Conservation (phyloP, 129 eudicot species). For the Tagetes erecta region DNA sequence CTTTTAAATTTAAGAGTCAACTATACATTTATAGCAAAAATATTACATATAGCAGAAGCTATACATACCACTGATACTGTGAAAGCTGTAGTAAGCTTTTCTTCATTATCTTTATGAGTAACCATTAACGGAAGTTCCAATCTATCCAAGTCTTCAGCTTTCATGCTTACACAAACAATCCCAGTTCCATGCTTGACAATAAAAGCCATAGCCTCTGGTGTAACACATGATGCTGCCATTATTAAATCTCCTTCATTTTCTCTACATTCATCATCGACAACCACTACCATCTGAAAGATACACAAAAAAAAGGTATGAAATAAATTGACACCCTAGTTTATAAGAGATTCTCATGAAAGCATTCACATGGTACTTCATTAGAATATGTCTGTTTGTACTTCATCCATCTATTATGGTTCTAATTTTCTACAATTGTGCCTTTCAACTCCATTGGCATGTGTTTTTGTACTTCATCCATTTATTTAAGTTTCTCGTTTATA, state of each 20-base stretch:
- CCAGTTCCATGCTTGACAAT: constrained; percentile 90
- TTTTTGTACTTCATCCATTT: too few relatives aligned
- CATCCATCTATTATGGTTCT: too few relatives aligned
- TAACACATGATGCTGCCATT: constrained; percentile 79
- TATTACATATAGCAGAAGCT: not conserved
- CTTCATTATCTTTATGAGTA: constrained; percentile 65
- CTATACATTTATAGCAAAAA: not conserved
- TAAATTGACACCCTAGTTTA: not conserved
- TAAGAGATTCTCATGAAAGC: too few relatives aligned
- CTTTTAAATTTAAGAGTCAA: constrained; percentile 1
- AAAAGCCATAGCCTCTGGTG: constrained; percentile 82
- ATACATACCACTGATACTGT: constrained; percentile 79
- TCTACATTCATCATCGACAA: constrained; percentile 84
- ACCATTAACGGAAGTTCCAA: constrained; percentile 80
- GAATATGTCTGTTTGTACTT: too few relatives aligned
- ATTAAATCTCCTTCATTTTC: constrained; percentile 87
- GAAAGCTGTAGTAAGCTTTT: constrained; percentile 72
- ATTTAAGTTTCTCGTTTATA: too few relatives aligned
- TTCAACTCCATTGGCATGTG: too few relatives aligned
- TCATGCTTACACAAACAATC: constrained; percentile 86
- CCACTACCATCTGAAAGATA: constrained; percentile 67
- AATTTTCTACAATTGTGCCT: too few relatives aligned
- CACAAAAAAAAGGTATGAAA: not conserved
- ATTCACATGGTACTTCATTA: not conserved
- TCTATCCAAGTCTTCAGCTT: constrained; percentile 63